Base-by-base conservation (phyloP, 2,329 filamentous ascomycete genomes). In the Fusarium ramigenum region DNA sequence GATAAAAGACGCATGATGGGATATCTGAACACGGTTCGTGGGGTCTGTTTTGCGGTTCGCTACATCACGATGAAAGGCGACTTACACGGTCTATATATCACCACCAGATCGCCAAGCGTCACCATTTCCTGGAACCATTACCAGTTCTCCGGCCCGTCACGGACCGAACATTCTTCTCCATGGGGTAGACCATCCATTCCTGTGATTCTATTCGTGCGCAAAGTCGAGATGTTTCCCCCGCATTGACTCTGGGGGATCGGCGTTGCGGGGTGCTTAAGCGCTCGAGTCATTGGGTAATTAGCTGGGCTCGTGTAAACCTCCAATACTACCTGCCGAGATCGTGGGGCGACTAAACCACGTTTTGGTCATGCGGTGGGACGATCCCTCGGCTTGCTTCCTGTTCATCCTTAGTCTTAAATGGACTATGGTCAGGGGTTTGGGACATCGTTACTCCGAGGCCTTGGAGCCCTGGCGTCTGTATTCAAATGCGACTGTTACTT, bases 251-350 rank as follows among this genome's bases (percentile, higher is more conserved):
- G 60, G 53, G 65, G 60, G 67, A 70, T 70, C 67, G 60, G 53
- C 67, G 14, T 46, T 70, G 60, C 42, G 66, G 66, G 67, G 67
- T 49, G 60, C 10, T 15, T 60, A 70, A 70, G 67, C 67, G 67
- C 67, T 70, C 67, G 60, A 70, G 46, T 70, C 28, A 43, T 62
- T 67, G 30, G 14, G 2, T 39, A 15, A n/a, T 19, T 28, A 8
- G 7, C 16, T 25, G 12, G 23, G n/a, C 21, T 67, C 46, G 34
- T 61, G 23, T 42, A 30, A 34, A 21, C 32, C 8, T 39, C 42
- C 19, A 50, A 44, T 68, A 10, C 56, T 25, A 69, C 63, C 40
- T 68, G 40, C 40, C 40, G 10, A 25, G 28, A 37, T 43, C 39
- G 34, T 28, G 32, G 52, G 30, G 16, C 28, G 23, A 32, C 23